phyloP scores from a whole-genome alignment of 2,329 filamentous ascomycete species.

The Drechslera avenae region DNA sequence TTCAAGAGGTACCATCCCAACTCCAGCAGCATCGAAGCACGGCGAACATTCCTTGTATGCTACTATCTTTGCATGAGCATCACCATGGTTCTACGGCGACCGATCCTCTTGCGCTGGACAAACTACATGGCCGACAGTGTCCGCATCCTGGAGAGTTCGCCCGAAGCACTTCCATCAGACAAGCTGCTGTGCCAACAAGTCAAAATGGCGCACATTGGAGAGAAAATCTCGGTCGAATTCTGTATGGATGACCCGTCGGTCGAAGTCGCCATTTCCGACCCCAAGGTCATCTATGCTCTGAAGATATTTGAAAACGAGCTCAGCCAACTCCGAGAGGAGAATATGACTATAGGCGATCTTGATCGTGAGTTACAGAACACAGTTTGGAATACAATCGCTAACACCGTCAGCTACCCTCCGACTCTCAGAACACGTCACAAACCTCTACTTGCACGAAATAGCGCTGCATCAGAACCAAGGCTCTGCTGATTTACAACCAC shows the following conservation, averaged over 20 bases:
- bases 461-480: constrained; percentile 54
- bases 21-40: constrained; percentile 61
- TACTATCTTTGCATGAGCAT: constrained; percentile 65
- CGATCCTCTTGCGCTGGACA: constrained; percentile 64
- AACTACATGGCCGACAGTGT: constrained; percentile 68
- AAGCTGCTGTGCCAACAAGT: constrained; percentile 62
- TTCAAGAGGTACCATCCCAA: constrained; percentile 48
- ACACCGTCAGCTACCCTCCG: constrained; percentile 44
- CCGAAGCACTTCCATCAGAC: constrained; percentile 63
- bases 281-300: constrained; percentile 60
- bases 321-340: constrained; percentile 37
- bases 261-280: constrained; percentile 59
- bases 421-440: constrained; percentile 55
- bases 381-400: neutral
- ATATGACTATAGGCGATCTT: constrained; percentile 46
- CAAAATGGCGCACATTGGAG: constrained; percentile 62
- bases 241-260: constrained; percentile 60
- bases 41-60: constrained; percentile 64
- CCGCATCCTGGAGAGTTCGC: constrained; percentile 60
- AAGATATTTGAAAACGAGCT: constrained; percentile 62
- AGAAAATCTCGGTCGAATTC: constrained; percentile 62
- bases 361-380: constrained; percentile 36
- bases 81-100: constrained; percentile 63
- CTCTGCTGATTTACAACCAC: constrained; percentile 52
- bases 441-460: constrained; percentile 58